Percentiles rank a stretch among this genome's conserved stretches.
phyloP scores from a whole-genome alignment of 2,329 filamentous ascomycete genomes.

The Podosphaera fusca region DNA sequence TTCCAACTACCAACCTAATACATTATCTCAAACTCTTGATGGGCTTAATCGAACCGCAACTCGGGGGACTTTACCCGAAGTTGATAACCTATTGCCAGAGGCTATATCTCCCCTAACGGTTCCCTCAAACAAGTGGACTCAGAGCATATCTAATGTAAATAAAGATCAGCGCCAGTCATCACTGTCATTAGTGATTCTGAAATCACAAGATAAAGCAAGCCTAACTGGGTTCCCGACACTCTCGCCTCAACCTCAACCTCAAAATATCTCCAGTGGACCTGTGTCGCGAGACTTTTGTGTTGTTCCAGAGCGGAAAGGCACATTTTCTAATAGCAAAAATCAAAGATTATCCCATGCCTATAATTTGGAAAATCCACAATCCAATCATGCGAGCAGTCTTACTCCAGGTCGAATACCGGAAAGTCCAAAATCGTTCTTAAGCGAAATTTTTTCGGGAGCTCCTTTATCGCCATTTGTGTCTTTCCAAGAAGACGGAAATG shows the following conservation, averaged over 20 bases:
- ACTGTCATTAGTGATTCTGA: background rate
- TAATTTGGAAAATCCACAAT: background rate
- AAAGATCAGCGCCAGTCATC: background rate
- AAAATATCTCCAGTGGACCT: background rate
- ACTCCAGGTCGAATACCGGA: slow-evolving; percentile 2
- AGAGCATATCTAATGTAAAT: background rate
- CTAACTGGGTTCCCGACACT: background rate
- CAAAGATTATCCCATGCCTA: background rate
- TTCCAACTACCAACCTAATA: too few relatives aligned
- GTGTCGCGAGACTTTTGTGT: background rate
- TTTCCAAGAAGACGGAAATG: slow-evolving; percentile 23
- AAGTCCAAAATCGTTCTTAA: slow-evolving; percentile 9
- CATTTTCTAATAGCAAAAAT: background rate
- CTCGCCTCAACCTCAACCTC: background rate
- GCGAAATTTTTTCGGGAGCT: slow-evolving; percentile 12
- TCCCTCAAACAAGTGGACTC: background rate
- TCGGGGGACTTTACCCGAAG: background rate
- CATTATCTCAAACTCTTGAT: background rate
- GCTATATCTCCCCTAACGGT: background rate
- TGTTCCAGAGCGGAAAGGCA: background rate
- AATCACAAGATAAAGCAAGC: background rate
- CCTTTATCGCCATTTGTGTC: slow-evolving; percentile 19
- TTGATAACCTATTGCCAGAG: background rate
- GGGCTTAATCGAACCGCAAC: background rate
- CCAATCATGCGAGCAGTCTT: too few relatives aligned